These are phyloP conservation scores for Phaeolepiota aurea DNA, from an alignment of 768 basidiomycete species.

Conservation along the genomic window DNA sequence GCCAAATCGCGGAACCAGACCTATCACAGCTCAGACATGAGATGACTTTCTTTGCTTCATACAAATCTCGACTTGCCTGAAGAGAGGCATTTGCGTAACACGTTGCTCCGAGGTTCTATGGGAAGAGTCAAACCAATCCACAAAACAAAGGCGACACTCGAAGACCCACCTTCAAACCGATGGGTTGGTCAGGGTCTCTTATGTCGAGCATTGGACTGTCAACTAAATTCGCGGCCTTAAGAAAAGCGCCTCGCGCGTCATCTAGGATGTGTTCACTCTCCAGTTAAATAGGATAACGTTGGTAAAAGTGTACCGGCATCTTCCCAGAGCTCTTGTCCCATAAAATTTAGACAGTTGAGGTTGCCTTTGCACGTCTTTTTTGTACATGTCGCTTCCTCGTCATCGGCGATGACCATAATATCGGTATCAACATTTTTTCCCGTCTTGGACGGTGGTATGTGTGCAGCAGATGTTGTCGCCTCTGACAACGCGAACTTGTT, in stretches of 20 bases:
- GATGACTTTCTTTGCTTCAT: no score
- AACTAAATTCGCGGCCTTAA: conserved; percentile 45
- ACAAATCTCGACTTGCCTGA: conserved; percentile 49
- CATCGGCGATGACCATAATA: conserved; percentile 64
- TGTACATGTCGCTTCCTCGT: conserved; percentile 47
- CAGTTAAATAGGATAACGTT: no score
- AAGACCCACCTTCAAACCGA: conserved; percentile 62
- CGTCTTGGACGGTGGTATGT: not conserved
- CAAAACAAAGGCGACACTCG: not conserved
- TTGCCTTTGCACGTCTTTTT: conserved; percentile 66
- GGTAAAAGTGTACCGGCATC: conserved; percentile 54
- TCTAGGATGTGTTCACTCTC: not conserved
- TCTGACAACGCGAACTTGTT: conserved; percentile 39
- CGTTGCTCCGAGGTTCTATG: conserved; percentile 90
- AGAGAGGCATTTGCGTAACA: conserved; percentile 96
- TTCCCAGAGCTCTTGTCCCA: conserved; percentile 82
- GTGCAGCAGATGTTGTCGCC: not conserved
- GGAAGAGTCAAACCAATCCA: not conserved
- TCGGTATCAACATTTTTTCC: conserved; percentile 48
- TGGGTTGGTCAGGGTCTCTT: conserved; percentile 50
- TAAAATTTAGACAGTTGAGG: conserved; percentile 80
- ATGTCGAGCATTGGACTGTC: conserved; percentile 42
- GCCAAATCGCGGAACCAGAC: conserved; percentile 87
- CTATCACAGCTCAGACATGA: no score
- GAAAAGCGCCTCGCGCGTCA: conserved; percentile 28